Evolutionary conservation across 2,329 filamentous ascomycete species (phyloP).

Genomic region (Fusarium camptoceras): DNA sequence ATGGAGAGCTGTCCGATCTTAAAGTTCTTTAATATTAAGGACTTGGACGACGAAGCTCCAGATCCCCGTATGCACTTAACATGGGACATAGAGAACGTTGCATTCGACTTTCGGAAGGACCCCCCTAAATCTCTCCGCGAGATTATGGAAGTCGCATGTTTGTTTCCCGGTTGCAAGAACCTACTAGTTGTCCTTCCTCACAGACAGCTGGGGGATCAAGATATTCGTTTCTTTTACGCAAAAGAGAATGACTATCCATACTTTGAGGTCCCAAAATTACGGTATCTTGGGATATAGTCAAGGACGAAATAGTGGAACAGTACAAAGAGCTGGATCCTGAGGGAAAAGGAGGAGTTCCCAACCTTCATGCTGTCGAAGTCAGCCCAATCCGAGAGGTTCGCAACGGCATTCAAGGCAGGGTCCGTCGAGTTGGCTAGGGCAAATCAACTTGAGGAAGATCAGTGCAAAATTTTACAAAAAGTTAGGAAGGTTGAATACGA

Average conservation of each 20-base stretch:
- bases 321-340: not conserved
- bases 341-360: not conserved
- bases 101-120: not conserved
- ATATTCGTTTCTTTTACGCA: not conserved
- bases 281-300: not conserved
- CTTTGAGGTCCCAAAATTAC: not conserved
- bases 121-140: not conserved
- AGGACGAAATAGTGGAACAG: not conserved
- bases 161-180: not conserved
- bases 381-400: no score
- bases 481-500: no score
- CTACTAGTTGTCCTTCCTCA: not conserved
- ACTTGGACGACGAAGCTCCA: not conserved
- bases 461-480: no score
- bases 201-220: not conserved
- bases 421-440: no score
- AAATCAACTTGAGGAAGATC: no score
- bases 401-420: no score
- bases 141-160: not conserved
- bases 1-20: not conserved
- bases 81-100: not conserved
- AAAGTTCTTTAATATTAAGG: not conserved
- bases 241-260: not conserved
- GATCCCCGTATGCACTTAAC: no score
- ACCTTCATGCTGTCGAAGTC: slow-evolving; percentile 1